Percentiles rank a stretch among this genome's conserved stretches.
Conservation (phyloP, 306 rosid genomes). For the cucumber (Cucumis sativus) region Cucumber_9930_V3 NC_026658.2:16515501-16516000, state of each 20-base stretch:
- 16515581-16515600: not conserved
- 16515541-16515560: not conserved
- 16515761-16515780: not conserved
- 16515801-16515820: conserved; percentile 16
- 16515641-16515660: not conserved
- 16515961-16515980: no score
- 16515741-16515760: accelerated
- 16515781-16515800: conserved; percentile 16
- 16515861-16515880: conserved; percentile 7
- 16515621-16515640: not conserved
- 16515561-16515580: not conserved
- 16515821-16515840: not conserved
- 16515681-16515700: not conserved
- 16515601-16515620: not conserved
- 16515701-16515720: conserved; percentile 3
- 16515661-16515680: not conserved
- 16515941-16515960: no score
- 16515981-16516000: no score
- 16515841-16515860: conserved; percentile 16
- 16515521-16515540: not conserved
- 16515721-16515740: not conserved
- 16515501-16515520: not conserved
- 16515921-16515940: no score
- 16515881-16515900: no score
- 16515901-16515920: no score